Percentiles rank a stretch among this genome's conserved stretches.
These are phyloP conservation scores for Penicillium angulare DNA, from an alignment of 495 filamentous ascomycete genomes.

Conservation along the genomic window DNA sequence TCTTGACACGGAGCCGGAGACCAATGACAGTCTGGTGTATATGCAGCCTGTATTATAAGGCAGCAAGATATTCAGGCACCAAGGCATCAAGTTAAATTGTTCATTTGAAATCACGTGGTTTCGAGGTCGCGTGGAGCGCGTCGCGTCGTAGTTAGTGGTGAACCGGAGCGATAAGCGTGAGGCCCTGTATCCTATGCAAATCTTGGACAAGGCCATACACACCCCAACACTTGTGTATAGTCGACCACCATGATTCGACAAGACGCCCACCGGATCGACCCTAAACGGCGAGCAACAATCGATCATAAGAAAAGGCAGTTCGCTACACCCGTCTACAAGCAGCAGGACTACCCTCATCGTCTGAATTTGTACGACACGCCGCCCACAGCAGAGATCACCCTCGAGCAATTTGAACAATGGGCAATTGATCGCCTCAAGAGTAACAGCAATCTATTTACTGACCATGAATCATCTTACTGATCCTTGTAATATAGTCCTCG, in stretches of 20 bases:
- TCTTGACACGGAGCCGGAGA: not conserved
- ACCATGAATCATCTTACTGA: constrained; percentile 1
- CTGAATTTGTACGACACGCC: constrained; percentile 90
- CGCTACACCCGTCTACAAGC: constrained; percentile 65
- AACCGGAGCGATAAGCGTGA: not conserved
- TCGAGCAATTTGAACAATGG: constrained; percentile 99
- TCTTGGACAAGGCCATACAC: not conserved
- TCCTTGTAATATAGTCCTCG: constrained; percentile 62
- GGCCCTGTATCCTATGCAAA: not conserved
- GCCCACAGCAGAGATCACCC: constrained; percentile 89
- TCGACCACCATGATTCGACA: constrained; percentile 66
- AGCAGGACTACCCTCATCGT: constrained; percentile 75
- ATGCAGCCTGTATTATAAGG: not conserved
- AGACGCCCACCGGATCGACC: constrained; percentile 70
- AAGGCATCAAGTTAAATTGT: too few relatives aligned
- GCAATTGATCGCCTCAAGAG: constrained; percentile 88
- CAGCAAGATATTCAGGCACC: too few relatives aligned
- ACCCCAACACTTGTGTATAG: not conserved
- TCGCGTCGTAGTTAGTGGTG: constrained; percentile 17
- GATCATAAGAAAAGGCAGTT: constrained; percentile 88
- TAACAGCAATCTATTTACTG: constrained; percentile 29
- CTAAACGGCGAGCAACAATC: constrained; percentile 71
- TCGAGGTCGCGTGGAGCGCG: not conserved
- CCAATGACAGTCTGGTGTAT: not conserved
- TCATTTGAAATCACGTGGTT: constrained; percentile 2